phyloP scores from a whole-genome alignment of 1,139 yeast species.

The Lodderomyces pseudojiufengensis region DNA sequence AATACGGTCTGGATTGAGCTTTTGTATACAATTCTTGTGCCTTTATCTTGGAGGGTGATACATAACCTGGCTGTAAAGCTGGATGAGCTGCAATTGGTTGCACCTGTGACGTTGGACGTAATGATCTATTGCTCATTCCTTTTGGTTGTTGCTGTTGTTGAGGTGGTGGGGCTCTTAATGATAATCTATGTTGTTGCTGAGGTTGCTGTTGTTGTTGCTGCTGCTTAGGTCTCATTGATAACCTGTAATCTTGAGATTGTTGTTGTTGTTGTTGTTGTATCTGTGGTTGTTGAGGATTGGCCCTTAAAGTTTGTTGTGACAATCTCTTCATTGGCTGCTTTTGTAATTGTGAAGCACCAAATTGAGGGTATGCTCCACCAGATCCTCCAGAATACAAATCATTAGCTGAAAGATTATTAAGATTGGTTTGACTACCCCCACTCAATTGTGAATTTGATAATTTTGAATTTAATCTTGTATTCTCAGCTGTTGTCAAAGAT shows the following conservation, averaged over 20 bases:
- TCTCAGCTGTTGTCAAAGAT: slow-evolving; percentile 71
- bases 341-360: slow-evolving; percentile 7
- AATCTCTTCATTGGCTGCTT: slow-evolving; percentile 20
- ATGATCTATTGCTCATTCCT: slow-evolving; percentile 30
- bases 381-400: slow-evolving; percentile 4
- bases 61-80: slow-evolving; percentile 36
- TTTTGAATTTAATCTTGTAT: slow-evolving; percentile 67
- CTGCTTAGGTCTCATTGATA: neutral
- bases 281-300: slow-evolving; percentile 8
- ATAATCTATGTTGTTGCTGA: slow-evolving; percentile 18
- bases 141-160: slow-evolving; percentile 10
- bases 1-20: slow-evolving; percentile 43
- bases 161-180: slow-evolving; percentile 34
- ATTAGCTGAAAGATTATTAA: neutral
- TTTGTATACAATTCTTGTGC: slow-evolving; percentile 50
- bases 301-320: slow-evolving; percentile 31
- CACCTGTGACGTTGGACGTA: slow-evolving; percentile 33
- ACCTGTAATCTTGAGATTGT: neutral
- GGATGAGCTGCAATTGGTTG: slow-evolving; percentile 46
- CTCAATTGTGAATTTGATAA: slow-evolving; percentile 20
- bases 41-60: slow-evolving; percentile 40
- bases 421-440: neutral
- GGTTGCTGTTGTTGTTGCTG: slow-evolving; percentile 4
- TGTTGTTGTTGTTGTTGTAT: neutral
- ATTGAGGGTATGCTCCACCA: slow-evolving; percentile 14